These are phyloP conservation scores for Marasmius fiardii DNA, from an alignment of 1,284 basidiomycete species.

Conservation along the genomic window DNA sequence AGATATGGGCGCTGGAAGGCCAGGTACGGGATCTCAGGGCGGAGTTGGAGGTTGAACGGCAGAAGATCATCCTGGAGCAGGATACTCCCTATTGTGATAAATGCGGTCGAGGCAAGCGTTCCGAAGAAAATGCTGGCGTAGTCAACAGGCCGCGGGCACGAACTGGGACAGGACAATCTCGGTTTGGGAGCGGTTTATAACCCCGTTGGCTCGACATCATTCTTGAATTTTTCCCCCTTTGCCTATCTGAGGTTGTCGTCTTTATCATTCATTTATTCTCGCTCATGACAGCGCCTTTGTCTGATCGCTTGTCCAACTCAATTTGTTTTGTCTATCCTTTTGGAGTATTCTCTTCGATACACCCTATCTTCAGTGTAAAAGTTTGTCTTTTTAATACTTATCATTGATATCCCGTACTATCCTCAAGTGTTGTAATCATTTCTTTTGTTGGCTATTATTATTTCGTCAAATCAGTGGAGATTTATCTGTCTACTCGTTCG, in stretches of 20 bases:
- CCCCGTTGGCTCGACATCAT: slow-evolving; percentile 4
- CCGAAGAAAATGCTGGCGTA: slow-evolving; percentile 33
- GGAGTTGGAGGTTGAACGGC: slow-evolving; percentile 57
- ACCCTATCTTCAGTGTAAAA: slow-evolving; percentile 3
- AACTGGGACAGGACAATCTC: slow-evolving; percentile 53
- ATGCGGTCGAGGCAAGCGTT: slow-evolving; percentile 52
- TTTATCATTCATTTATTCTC: slow-evolving; percentile 2
- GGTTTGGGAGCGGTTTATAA: slow-evolving; percentile 54
- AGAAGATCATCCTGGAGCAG: slow-evolving; percentile 30
- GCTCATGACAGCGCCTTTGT: slow-evolving; percentile 6
- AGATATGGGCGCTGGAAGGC: slow-evolving; percentile 72
- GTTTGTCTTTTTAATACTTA: slow-evolving; percentile 10
- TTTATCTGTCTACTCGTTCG: too few species aligned
- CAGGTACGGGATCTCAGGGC: slow-evolving; percentile 68
- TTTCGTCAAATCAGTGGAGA: too few species aligned
- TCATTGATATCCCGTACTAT: slow-evolving; percentile 4
- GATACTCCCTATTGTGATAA: slow-evolving; percentile 42
- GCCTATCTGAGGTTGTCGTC: slow-evolving; percentile 11
- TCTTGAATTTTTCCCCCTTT: slow-evolving; percentile 15
- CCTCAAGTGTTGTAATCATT: too few species aligned
- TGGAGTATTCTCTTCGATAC: slow-evolving; percentile 6
- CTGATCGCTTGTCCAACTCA: slow-evolving; percentile 2
- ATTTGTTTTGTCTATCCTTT: slow-evolving; percentile 10
- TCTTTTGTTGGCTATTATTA: too few species aligned
- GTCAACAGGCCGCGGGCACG: slow-evolving; percentile 68